phyloP scores from a whole-genome alignment of 2,329 filamentous ascomycete genomes.

The Emergomyces pasteurianus region DNA sequence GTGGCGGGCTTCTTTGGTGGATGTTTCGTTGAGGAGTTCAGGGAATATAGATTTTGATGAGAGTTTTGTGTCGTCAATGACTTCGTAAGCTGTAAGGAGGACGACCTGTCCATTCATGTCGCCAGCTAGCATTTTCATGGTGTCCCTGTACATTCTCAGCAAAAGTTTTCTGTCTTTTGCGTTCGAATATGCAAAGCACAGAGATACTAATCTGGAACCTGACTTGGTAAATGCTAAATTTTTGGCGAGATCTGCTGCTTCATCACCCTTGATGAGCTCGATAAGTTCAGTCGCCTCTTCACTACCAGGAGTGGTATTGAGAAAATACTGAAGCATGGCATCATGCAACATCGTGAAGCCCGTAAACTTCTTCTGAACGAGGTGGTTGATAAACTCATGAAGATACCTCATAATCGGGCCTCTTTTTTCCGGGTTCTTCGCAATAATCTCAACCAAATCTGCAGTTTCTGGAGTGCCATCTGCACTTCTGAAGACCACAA shows the following conservation, averaged over 20 bases:
- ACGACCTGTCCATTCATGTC: conserved; percentile 70
- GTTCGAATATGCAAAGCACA: conserved; percentile 69
- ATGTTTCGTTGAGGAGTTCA: conserved; percentile 65
- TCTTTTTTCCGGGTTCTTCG: conserved; percentile 70
- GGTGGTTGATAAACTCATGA: conserved; percentile 73
- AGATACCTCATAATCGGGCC: conserved; percentile 76
- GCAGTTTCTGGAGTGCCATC: conserved; percentile 40
- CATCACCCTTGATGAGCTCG: conserved; percentile 82
- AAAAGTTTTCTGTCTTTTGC: conserved; percentile 91
- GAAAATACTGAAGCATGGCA: conserved; percentile 93
- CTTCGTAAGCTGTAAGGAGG: conserved; percentile 75
- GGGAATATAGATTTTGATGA: conserved; percentile 75
- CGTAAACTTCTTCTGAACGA: conserved; percentile 92
- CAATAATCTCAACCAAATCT: conserved; percentile 56
- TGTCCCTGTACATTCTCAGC: conserved; percentile 81
- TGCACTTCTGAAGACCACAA: conserved; percentile 60
- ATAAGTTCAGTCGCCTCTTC: conserved; percentile 79
- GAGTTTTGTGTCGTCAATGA: conserved; percentile 88
- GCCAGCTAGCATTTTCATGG: conserved; percentile 69
- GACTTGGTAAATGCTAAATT: conserved; percentile 93
- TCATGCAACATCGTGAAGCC: conserved; percentile 98
- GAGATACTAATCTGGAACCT: conserved; percentile 67
- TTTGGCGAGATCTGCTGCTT: conserved; percentile 79
- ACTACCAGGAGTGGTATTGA: conserved; percentile 62
- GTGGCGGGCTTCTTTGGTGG: conserved; percentile 25